Conservation (phyloP, 345 rosid genomes). For the Lumnitzera littorea region DNA sequence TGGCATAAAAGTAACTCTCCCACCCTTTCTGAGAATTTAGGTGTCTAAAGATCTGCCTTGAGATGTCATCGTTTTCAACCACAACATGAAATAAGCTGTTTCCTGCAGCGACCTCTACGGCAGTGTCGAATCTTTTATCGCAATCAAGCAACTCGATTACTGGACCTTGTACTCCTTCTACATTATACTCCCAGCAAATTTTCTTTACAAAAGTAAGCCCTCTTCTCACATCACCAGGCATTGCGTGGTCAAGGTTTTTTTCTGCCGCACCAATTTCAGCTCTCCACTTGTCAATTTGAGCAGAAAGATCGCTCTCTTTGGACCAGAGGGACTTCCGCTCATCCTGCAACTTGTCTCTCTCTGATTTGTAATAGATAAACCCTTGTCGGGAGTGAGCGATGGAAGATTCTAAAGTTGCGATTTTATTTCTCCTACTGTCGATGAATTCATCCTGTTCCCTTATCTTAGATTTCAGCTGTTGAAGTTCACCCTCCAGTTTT, state of each 20-base stretch:
- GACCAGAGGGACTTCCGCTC: conserved; percentile 91
- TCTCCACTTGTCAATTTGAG: conserved; percentile 79
- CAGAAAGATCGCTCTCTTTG: conserved; percentile 72
- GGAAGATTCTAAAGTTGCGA: conserved; percentile 40
- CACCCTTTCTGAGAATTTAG: conserved; percentile 87
- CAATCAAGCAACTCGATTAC: conserved; percentile 93
- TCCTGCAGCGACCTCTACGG: conserved; percentile 98
- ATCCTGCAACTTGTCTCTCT: conserved; percentile 78
- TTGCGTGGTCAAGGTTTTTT: conserved; percentile 96
- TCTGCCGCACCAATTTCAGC: conserved; percentile 85
- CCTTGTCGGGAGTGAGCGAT: conserved; percentile 52
- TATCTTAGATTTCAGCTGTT: conserved; percentile 45
- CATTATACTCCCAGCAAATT: conserved; percentile 50
- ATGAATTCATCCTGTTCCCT: conserved; percentile 47
- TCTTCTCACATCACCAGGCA: conserved; percentile 97
- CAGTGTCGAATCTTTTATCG: conserved; percentile 87
- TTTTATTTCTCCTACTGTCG: conserved; percentile 44
- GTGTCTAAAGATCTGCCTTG: conserved; percentile 81
- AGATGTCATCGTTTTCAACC: conserved; percentile 85
- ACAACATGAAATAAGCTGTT: conserved; percentile 96
- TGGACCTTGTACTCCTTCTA: conserved; percentile 85
- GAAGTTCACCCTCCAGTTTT: conserved; percentile 68
- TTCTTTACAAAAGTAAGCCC: conserved; percentile 72
- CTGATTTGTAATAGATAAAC: conserved; percentile 39
- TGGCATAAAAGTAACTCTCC: conserved; percentile 92